Conservation (phyloP, 2,329 filamentous ascomycete genomes). For the Calonectria pseudoreteaudii region DNA sequence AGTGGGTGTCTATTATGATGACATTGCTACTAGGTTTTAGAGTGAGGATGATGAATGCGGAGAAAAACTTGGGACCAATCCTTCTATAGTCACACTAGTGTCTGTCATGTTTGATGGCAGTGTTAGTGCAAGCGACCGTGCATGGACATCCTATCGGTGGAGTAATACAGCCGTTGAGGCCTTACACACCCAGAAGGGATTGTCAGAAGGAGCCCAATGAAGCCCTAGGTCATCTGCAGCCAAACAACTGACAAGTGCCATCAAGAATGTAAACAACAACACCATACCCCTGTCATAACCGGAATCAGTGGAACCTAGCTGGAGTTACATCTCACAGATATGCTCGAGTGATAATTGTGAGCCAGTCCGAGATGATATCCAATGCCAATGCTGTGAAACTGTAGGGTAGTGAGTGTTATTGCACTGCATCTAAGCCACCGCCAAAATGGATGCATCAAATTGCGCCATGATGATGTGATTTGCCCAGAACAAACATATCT, state of each 20-base stretch:
- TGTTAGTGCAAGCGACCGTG: neutral
- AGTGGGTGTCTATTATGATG: neutral
- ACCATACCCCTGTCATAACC: too few relatives aligned
- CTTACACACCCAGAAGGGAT: neutral
- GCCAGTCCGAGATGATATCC: neutral
- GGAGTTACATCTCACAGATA: neutral
- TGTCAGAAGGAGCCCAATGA: neutral
- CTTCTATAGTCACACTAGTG: neutral
- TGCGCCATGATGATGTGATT: conserved; percentile 5
- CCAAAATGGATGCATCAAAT: neutral
- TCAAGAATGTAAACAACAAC: neutral
- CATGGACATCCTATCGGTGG: neutral
- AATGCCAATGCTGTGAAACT: neutral
- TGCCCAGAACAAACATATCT: neutral
- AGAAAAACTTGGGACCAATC: neutral
- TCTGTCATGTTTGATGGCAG: neutral
- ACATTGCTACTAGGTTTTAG: neutral
- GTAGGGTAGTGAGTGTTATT: neutral
- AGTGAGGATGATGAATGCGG: neutral
- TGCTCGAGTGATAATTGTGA: neutral
- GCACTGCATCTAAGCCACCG: neutral
- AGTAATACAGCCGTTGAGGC: neutral
- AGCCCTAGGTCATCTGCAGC: neutral
- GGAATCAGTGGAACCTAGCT: neutral
- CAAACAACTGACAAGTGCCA: neutral